These are phyloP conservation scores for Monosporascus sp. DNA, from an alignment of 2,329 filamentous ascomycete species.

Conservation along the genomic window DNA sequence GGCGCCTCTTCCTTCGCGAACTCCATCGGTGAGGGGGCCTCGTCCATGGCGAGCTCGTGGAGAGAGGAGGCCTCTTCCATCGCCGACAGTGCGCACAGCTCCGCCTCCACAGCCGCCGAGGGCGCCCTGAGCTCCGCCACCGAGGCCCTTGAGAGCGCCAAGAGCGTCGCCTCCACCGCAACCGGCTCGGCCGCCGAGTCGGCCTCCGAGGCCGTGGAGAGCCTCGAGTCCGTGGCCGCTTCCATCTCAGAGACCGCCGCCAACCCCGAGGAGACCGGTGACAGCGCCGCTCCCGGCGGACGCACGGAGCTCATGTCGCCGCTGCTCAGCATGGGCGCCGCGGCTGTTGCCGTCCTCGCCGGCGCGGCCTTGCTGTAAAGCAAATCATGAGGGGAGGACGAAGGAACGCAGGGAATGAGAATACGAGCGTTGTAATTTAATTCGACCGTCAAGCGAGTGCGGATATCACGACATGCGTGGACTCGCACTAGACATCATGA, in stretches of 20 bases:
- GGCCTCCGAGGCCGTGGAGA: conserved; percentile 11
- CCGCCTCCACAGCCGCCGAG: too few species aligned
- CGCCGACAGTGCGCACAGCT: too few species aligned
- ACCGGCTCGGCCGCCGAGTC: conserved; percentile 8
- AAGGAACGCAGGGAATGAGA: too few species aligned
- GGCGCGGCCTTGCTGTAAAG: conserved; percentile 13
- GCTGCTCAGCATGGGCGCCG: conserved; percentile 10
- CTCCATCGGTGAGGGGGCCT: too few species aligned
- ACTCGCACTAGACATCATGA: too few species aligned
- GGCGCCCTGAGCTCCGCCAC: conserved; percentile 1
- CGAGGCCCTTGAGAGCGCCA: conserved; percentile 5
- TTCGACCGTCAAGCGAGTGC: too few species aligned
- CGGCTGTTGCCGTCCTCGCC: conserved; percentile 9
- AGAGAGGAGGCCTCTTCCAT: too few species aligned
- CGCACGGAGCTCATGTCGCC: conserved; percentile 6
- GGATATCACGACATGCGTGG: too few species aligned
- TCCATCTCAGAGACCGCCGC: conserved; percentile 3
- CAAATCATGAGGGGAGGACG: neutral
- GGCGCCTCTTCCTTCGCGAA: too few species aligned
- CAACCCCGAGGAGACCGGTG: conserved; percentile 2
- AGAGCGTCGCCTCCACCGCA: conserved; percentile 9
- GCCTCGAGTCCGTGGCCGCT: conserved; percentile 15
- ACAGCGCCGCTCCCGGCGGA: conserved; percentile 5
- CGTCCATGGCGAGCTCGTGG: too few species aligned
- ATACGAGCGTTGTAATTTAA: too few species aligned